Conservation (phyloP, 2,329 filamentous ascomycete genomes). For the Epichloe gansuensis region DNA sequence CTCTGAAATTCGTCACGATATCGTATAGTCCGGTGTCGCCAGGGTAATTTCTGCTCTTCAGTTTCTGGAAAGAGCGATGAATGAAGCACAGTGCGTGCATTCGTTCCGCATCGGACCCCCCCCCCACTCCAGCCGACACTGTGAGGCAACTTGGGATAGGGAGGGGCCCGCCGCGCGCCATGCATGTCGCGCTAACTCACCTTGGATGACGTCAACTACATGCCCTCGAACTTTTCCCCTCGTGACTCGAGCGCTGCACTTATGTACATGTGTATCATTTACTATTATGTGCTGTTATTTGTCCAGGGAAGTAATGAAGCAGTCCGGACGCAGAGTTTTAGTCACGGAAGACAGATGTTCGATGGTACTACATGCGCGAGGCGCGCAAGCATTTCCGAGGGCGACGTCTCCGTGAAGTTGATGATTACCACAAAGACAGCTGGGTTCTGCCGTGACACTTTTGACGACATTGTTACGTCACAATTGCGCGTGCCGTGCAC, state of each 20-base stretch:
- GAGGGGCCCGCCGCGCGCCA: neutral
- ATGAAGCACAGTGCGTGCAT: neutral
- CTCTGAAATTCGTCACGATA: too few species aligned
- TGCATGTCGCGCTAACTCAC: constrained; percentile 2
- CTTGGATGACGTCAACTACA: constrained; percentile 4
- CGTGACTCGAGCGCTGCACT: too few species aligned
- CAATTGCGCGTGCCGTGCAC: neutral
- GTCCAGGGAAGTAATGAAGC: too few species aligned
- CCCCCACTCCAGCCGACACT: neutral
- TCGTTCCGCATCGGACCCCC: neutral
- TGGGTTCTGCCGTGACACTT: neutral
- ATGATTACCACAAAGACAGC: neutral
- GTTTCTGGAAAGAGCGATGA: neutral
- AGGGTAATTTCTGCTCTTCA: neutral
- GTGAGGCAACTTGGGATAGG: neutral
- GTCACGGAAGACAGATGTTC: too few species aligned
- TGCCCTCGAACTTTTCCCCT: neutral
- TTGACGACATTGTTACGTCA: constrained; percentile 3
- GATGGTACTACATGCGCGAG: too few species aligned
- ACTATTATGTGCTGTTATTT: too few species aligned
- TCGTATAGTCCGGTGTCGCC: neutral
- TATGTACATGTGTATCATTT: too few species aligned
- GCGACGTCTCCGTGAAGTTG: neutral
- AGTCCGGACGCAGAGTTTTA: too few species aligned
- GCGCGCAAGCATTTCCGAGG: neutral